Base-by-base conservation (phyloP, 139 green algal genomes). In the Coelastrella sp. region DNA sequence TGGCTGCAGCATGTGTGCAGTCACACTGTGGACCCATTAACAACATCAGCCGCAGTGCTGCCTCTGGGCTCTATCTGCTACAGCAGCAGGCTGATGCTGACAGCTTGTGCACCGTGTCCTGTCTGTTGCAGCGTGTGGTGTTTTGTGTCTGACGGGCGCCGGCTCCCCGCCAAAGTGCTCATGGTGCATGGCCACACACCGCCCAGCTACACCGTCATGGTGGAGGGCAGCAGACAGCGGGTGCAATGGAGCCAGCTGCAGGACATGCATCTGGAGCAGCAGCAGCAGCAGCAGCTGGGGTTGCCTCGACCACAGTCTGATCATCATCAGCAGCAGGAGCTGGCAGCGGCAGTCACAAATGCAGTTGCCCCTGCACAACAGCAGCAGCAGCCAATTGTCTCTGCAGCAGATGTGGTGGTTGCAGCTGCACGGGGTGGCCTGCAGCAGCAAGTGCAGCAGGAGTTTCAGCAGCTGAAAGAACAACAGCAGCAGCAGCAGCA, bases 51-150 rank as follows among this genome's bases (percentile, higher is more conserved):
- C 60, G 59, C 15, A 0, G 85, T 93, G 19, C 76, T 82, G 56
- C 70, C 70, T 85, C 58, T 82, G 73, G 11, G 86, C 90, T 8
- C 35, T 49, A 79, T 79, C 79, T 91, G 85, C 0, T 93, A 89
- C 27, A 82, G 86, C n/a, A 60, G 91, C 12, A 68, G 80, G 82
- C 58, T 15, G 82, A 11, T 27, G 78, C 58, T 9, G 63, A 78
- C 9, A 87, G 78, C 59, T 84, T 63, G 17, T 57, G 63, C 20
- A 65, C 61, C 87, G 19, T 11, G 63, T 78, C 12, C 24, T 25
- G 19, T 57, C 24, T 7, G n/a, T 58, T 82, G 68, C 91, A 93
- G 91, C 49, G 91, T 93, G 86, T 93, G 91, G 91, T 84, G 84
- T 60, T 58, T 85, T 57, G 74, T 76, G 65, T 84, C 87, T 8